A percentile compares a stretch with the other conserved stretches of the same genome.
phyloP scores from a whole-genome alignment of 305 asterid species.

The Fraxinus angustifolia region DNA sequence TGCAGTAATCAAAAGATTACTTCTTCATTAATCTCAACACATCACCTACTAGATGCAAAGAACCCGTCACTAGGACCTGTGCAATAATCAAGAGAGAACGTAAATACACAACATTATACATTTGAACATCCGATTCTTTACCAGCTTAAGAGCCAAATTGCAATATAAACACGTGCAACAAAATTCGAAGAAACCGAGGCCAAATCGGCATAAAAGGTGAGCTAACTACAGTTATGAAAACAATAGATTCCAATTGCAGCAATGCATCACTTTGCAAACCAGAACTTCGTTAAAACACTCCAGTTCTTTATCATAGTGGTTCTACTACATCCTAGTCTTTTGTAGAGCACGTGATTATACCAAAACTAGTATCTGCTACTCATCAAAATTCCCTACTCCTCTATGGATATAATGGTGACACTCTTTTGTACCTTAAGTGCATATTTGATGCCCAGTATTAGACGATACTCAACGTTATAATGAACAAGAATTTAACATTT shows the following conservation, averaged over 20 bases:
- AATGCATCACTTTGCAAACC: background rate
- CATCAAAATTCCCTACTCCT: background rate
- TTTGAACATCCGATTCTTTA: background rate
- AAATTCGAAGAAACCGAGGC: background rate
- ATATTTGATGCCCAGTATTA: background rate
- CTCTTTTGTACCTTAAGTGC: background rate
- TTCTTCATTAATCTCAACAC: slow-evolving; percentile 75
- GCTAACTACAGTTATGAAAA: background rate
- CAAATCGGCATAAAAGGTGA: background rate
- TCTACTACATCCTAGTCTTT: background rate
- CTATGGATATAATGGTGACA: background rate
- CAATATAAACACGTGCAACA: background rate
- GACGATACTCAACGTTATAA: background rate
- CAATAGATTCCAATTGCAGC: background rate
- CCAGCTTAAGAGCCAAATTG: background rate
- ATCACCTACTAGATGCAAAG: slow-evolving; percentile 84
- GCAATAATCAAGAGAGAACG: background rate
- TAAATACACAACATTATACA: background rate
- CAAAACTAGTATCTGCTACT: background rate
- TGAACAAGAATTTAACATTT: background rate
- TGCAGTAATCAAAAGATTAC: slow-evolving; percentile 27
- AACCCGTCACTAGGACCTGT: slow-evolving; percentile 87
- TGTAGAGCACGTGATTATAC: background rate
- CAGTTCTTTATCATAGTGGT: background rate
- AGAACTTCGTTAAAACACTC: background rate